A percentile compares a stretch with the other conserved stretches of the same genome.
These are phyloP conservation scores for Apiospora koreana DNA, from an alignment of 2,329 filamentous ascomycete genomes.

Conservation along the genomic window DNA sequence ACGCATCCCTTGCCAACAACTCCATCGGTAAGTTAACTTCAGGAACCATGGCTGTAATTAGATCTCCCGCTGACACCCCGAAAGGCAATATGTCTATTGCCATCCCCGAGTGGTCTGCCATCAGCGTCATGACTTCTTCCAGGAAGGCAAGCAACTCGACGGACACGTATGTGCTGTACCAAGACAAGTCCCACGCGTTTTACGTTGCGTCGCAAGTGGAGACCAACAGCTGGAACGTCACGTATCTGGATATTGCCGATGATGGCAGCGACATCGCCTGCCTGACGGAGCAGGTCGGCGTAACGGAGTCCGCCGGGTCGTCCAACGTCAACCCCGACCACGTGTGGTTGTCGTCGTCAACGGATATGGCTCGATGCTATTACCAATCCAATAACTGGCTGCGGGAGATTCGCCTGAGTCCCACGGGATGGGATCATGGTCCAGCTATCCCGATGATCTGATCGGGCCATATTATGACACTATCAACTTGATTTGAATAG, in stretches of 20 bases:
- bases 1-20: neutral
- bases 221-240: constrained; percentile 20
- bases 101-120: constrained; percentile 21
- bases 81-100: constrained; percentile 1
- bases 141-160: constrained; percentile 17
- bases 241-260: constrained; percentile 20
- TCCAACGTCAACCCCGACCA: neutral
- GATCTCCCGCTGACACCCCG: neutral
- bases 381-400: constrained; percentile 20
- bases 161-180: constrained; percentile 26
- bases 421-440: constrained; percentile 19
- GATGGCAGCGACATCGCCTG: constrained; percentile 22
- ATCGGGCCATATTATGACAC: neutral
- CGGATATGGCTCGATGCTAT: constrained; percentile 22
- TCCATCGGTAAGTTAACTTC: neutral
- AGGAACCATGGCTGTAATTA: neutral
- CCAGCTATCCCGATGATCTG: constrained; percentile 18
- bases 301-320: constrained; percentile 1
- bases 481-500: constrained; percentile 5
- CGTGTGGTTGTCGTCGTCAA: constrained; percentile 14
- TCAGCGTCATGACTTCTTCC: constrained; percentile 22
- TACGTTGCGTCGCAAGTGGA: constrained; percentile 21
- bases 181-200: constrained; percentile 22
- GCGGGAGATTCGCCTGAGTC: constrained; percentile 19
- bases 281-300: constrained; percentile 19